A percentile compares a stretch with the other conserved stretches of the same genome.
phyloP scores from a whole-genome alignment of 2,329 filamentous ascomycete species.

The Paraphoma chrysanthemicola region DNA sequence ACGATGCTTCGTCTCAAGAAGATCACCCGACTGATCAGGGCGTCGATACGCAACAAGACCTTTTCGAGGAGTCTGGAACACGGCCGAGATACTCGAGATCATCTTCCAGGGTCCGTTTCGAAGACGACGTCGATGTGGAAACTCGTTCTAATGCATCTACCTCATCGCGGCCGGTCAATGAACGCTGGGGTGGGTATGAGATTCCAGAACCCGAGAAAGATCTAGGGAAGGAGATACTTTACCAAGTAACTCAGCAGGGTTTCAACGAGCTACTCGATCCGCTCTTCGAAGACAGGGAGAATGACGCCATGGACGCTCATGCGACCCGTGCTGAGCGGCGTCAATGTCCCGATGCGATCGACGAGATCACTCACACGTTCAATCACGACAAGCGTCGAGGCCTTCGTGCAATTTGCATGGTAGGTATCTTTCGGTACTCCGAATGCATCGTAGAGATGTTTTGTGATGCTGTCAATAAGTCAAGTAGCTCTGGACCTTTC shows the following conservation, averaged over 20 bases:
- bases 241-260: conserved; percentile 88
- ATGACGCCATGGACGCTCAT: conserved; percentile 72
- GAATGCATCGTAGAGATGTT: conserved; percentile 32
- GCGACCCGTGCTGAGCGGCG: conserved; percentile 40
- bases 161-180: conserved; percentile 70
- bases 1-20: conserved; percentile 9
- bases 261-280: conserved; percentile 91
- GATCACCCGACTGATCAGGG: conserved; percentile 11
- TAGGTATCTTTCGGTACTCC: conserved; percentile 37
- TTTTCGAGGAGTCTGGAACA: conserved; percentile 41
- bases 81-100: conserved; percentile 65
- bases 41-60: conserved; percentile 70
- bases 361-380: conserved; percentile 26
- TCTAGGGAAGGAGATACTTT: conserved; percentile 85
- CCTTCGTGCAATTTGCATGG: conserved; percentile 14
- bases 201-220: conserved; percentile 82
- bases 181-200: conserved; percentile 79
- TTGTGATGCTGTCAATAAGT: conserved; percentile 17
- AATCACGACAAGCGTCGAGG: conserved; percentile 10
- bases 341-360: conserved; percentile 24
- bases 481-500: neutral
- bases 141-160: conserved; percentile 74
- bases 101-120: conserved; percentile 80
- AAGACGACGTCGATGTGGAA: conserved; percentile 74
- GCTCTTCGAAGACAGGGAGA: conserved; percentile 83